Evolutionary conservation across 768 basidiomycete species (phyloP), one percentile per base, ranked within the genome.

Genomic region (Lactifluus echinatus): DNA sequence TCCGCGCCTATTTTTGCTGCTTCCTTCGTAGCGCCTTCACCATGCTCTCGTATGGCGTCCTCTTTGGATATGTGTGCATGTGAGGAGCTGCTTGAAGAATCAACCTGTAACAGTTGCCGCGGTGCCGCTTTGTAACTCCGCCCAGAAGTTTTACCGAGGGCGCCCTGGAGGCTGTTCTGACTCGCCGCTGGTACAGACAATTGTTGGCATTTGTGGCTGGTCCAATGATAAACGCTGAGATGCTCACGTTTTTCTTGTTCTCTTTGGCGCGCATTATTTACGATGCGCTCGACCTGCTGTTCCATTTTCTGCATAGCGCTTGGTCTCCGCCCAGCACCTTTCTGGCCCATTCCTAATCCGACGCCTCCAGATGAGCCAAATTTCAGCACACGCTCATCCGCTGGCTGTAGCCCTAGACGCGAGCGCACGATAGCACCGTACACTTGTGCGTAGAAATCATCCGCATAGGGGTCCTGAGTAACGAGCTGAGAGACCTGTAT

Each of bases 401-500:
- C 78, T 0, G 80, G 76, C 50, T 84, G 82, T 55, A 89, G 73
- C 53, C 87, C 86, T 76, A 89, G 72, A 55, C 88, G 81, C 37
- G 87, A 86, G 44, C 92, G 84, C 50, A 90, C 66, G 56, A 95
- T 81, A 1, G 90, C 89, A 37, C 89, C 85, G 67, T 90, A 93
- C 2, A 97, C 93, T 71, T 98, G 94, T 11, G 93, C 96, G 67
- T 99, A 99, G 70, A 97, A 99, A 69, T 99, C 96, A 62, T 98
- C 95, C 31, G 90, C 84, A 70, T 95, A 98, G 0, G 96, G 96
- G 72, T 99, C 96, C 66, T 90, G 86, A 6, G 93, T 95, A 43
- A 96, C 93, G 40, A 98, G 87, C 67, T 98, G 96, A 1, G 95
- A 97, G 33, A 99, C 91, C 70, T 99, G 96, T 61, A 99, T 98